phyloP scores from a whole-genome alignment of 2,329 filamentous ascomycete genomes.

The Arachnomyces sp. region DNA sequence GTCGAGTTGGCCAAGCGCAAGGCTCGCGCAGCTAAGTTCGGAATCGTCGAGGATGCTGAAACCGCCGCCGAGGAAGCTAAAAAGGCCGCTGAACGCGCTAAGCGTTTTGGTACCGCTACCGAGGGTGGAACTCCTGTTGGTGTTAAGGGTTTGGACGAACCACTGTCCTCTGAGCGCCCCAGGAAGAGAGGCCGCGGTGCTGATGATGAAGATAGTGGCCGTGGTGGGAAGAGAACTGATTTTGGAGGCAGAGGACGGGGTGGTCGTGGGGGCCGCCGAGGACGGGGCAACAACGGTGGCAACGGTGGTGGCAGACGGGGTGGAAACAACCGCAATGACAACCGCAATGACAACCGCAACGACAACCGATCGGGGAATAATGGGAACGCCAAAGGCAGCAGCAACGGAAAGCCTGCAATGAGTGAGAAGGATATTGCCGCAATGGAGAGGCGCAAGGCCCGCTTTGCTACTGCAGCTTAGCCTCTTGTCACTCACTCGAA shows the following conservation, averaged over 20 bases:
- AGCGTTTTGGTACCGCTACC: conserved; percentile 36
- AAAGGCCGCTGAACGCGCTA: conserved; percentile 39
- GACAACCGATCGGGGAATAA: conserved; percentile 16
- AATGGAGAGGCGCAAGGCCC: conserved; percentile 42
- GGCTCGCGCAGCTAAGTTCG: conserved; percentile 43
- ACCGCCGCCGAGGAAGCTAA: conserved; percentile 34
- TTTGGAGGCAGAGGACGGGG: conserved; percentile 21
- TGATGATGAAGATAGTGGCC: conserved; percentile 26
- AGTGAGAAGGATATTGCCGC: conserved; percentile 37
- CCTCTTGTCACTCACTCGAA: conserved; percentile 4
- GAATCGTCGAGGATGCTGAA: conserved; percentile 34
- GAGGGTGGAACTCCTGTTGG: conserved; percentile 15
- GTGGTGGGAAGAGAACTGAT: conserved; percentile 36
- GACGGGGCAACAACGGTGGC: conserved; percentile 9
- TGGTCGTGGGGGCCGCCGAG: conserved; percentile 15
- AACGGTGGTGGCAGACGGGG: background rate
- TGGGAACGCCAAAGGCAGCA: background rate
- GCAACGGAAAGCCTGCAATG: conserved; percentile 14
- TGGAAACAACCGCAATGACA: background rate
- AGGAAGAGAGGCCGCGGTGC: conserved; percentile 33
- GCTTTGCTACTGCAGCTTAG: conserved; percentile 32
- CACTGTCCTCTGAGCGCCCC: conserved; percentile 34
- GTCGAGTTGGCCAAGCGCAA: conserved; percentile 42
- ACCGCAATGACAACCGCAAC: conserved; percentile 12
- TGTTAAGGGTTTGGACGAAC: conserved; percentile 39